These are phyloP conservation scores for Aquilaria sinensis DNA, from an alignment of 345 rosid genomes.

Conservation along the genomic window DNA sequence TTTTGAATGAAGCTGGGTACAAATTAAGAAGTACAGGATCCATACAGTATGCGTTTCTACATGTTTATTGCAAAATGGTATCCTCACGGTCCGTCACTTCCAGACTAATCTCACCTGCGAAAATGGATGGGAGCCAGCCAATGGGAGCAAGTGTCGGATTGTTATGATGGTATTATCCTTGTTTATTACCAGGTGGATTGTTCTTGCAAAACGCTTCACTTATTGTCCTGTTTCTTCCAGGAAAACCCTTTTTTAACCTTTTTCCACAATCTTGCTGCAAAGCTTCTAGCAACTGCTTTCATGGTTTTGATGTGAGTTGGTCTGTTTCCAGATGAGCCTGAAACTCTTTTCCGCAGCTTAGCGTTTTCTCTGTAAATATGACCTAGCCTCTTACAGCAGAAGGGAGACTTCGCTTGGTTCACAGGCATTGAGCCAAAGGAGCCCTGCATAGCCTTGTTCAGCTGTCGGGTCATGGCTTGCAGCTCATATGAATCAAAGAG, in stretches of 20 bases:
- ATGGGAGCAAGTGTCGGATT: too few relatives aligned
- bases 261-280: conserved; percentile 36
- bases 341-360: conserved; percentile 13
- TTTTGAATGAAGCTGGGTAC: too few relatives aligned
- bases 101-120: too few relatives aligned
- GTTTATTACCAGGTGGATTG: too few relatives aligned
- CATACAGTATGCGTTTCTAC: too few relatives aligned
- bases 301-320: conserved; percentile 1
- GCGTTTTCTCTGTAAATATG: conserved; percentile 18
- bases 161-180: too few relatives aligned
- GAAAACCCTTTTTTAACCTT: conserved; percentile 29
- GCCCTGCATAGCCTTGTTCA: conserved; percentile 37
- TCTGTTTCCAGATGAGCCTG: conserved; percentile 5
- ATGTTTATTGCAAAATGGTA: too few relatives aligned
- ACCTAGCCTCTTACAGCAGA: conserved; percentile 12
- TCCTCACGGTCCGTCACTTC: too few relatives aligned
- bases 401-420: conserved; percentile 16
- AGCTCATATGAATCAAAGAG: conserved; percentile 44
- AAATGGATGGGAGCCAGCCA: too few relatives aligned
- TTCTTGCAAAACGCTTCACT: too few relatives aligned
- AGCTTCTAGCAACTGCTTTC: conserved; percentile 13
- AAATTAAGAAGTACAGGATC: too few relatives aligned
- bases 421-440: conserved; percentile 19
- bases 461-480: conserved; percentile 30
- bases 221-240: too few relatives aligned